Conservation (phyloP, 2,329 filamentous ascomycete genomes). For the Botrytis squamosa region DNA sequence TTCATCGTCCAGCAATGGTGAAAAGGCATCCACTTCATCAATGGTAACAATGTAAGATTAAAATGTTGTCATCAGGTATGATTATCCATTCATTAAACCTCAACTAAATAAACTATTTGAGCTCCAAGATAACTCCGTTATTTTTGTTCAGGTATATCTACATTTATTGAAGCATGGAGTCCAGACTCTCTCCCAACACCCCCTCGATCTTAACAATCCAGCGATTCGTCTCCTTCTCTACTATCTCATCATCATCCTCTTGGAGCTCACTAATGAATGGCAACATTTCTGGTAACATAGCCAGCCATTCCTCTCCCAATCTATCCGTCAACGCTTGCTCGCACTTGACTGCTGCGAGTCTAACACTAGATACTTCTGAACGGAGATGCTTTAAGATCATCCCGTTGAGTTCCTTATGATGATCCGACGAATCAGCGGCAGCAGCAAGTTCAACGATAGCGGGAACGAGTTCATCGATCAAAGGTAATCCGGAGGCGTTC, state of each 20-base stretch:
- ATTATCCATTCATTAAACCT: slow-evolving; percentile 14
- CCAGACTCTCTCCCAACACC: slow-evolving; percentile 84
- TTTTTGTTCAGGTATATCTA: slow-evolving; percentile 19
- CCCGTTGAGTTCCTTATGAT: slow-evolving; percentile 86
- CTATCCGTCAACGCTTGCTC: slow-evolving; percentile 77
- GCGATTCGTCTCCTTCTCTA: slow-evolving; percentile 82
- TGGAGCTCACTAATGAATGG: slow-evolving; percentile 93
- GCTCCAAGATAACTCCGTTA: slow-evolving; percentile 1
- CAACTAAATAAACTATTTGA: background rate
- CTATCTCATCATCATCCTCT: slow-evolving; percentile 92
- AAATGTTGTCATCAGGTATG: background rate
- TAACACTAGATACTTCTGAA: slow-evolving; percentile 66
- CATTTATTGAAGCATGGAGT: slow-evolving; percentile 80
- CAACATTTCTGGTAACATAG: slow-evolving; percentile 89
- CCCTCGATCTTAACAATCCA: slow-evolving; percentile 92
- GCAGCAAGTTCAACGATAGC: slow-evolving; percentile 76
- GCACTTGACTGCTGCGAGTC: slow-evolving; percentile 78
- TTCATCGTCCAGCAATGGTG: background rate
- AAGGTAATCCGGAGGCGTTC: slow-evolving; percentile 46
- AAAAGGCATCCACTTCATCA: background rate
- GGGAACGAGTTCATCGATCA: slow-evolving; percentile 61
- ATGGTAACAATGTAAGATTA: background rate
- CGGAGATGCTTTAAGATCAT: slow-evolving; percentile 76
- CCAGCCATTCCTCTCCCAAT: slow-evolving; percentile 90
- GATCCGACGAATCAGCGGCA: slow-evolving; percentile 79